Conservation (phyloP, 31 red algal species). For the Odonthalia washingtoniensis region DNA sequence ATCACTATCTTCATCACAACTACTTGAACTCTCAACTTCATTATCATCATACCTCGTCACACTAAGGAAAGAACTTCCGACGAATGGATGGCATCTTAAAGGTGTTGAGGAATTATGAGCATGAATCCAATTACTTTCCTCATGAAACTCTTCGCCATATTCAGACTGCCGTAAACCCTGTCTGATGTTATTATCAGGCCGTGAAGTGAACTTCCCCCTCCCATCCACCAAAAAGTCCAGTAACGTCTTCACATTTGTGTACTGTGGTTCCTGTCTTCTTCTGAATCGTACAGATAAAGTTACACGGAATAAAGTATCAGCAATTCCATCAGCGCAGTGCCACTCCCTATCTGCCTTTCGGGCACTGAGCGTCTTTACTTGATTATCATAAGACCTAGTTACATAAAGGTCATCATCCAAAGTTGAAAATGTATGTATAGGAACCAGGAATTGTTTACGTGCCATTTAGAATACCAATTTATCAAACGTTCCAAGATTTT, state of each 20-base stretch:
- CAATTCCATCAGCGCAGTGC: neutral
- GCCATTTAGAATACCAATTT: too few relatives aligned
- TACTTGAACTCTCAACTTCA: neutral
- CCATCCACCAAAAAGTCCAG: neutral
- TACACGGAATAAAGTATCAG: constrained; percentile 5
- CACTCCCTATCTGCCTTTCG: neutral
- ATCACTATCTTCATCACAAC: neutral
- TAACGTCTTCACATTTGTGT: neutral
- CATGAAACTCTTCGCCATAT: neutral
- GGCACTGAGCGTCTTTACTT: constrained; percentile 2
- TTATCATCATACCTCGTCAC: neutral
- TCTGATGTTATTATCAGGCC: neutral
- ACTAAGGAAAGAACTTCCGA: neutral
- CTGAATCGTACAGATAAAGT: neutral
- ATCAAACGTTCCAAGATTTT: too few relatives aligned
- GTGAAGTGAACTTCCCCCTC: neutral
- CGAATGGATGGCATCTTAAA: neutral
- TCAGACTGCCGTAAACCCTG: neutral
- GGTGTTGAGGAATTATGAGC: neutral
- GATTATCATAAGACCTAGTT: neutral
- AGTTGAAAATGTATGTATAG: too few relatives aligned
- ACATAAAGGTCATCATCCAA: neutral
- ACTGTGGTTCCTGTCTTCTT: neutral
- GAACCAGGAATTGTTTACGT: too few relatives aligned
- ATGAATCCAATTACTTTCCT: neutral